Evolutionary conservation across 345 rosid species (phyloP), one percentile per base, ranked within the genome.

Genomic region (Eutrema heterophyllum): DNA sequence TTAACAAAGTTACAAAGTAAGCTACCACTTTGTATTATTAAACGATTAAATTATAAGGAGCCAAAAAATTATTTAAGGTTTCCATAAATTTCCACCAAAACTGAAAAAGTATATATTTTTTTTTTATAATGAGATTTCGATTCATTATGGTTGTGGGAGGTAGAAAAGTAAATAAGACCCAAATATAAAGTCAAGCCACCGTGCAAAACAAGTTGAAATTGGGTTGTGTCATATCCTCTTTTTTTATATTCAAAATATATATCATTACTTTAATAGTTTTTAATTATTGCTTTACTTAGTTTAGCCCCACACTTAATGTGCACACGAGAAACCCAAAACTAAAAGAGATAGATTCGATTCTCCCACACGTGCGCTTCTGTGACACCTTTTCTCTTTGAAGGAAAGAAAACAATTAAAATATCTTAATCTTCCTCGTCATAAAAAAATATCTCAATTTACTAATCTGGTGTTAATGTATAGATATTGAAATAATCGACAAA

Each of bases 191-290:
- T 77, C 81, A 77, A 71, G 81, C 81, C 81, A 77, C 77, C 81
- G 77, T 77, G 77, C 77, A 77, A 65, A 57, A 71, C 81, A 77
- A 77, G 73, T 77, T 70, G 75, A 48, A 76, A 64, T 45, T 76
- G 59, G 18, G 44, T 69, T 68, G 32, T 48, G 30, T 15, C 65
- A 60, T 60, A 5, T 21, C n/a, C n/a, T n/a, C n/a, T n/a, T n/a
- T 18, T 39, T 57, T 58, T 49, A 27, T 2, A 35, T 43, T 44
- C 14, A 18, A 2, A 33, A 50, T 36, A 4, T 36, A 4, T 38
- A 73, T 14, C 36, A 45, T 2, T 15, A 57, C 18, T 33, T 30
- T 30, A 18, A 30, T 13, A 30, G 1, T 35, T 32, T 52, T 13
- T 5, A 39, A 61, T n/a, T 60, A 75, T 29, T 29, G 27, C 33